These are phyloP conservation scores for Solanum corneliomulleri DNA, from an alignment of 257 asterid genomes.

Conservation along the genomic window DNA sequence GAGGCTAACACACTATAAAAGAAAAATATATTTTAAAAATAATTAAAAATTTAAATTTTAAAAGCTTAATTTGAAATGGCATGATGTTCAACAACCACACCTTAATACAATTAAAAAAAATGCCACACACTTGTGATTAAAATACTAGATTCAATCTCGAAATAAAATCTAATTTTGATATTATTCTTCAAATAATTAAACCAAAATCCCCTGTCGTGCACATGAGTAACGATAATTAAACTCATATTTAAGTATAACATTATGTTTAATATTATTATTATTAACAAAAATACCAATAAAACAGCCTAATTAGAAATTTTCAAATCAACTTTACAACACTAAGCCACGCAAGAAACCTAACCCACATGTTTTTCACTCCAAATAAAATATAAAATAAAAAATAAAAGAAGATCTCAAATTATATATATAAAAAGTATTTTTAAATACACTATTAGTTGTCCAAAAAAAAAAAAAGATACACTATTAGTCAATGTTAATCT, in stretches of 20 bases:
- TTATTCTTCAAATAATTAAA: not conserved
- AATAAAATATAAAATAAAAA: not conserved
- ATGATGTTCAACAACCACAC: not conserved
- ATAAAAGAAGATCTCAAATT: not conserved
- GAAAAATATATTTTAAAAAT: too few species aligned
- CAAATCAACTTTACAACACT: not conserved
- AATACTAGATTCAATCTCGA: not conserved
- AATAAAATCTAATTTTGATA: not conserved
- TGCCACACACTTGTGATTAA: not conserved
- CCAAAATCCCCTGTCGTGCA: not conserved
- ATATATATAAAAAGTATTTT: too few species aligned
- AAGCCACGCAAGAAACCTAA: slow-evolving; percentile 8
- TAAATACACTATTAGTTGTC: not conserved
- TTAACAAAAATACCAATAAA: not conserved
- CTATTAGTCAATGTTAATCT: not conserved
- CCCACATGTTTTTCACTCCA: slow-evolving; percentile 1
- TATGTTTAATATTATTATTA: not conserved
- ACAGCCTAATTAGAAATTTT: slow-evolving; percentile 1
- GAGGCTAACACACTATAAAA: not conserved
- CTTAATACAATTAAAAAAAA: not conserved
- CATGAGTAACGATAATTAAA: not conserved
- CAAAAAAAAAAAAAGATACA: too few species aligned
- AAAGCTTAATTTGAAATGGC: too few species aligned
- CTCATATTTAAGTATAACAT: not conserved
- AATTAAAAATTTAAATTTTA: too few species aligned